phyloP scores from a whole-genome alignment of 2,329 filamentous ascomycete genomes.

The Zarea fungicola region DNA sequence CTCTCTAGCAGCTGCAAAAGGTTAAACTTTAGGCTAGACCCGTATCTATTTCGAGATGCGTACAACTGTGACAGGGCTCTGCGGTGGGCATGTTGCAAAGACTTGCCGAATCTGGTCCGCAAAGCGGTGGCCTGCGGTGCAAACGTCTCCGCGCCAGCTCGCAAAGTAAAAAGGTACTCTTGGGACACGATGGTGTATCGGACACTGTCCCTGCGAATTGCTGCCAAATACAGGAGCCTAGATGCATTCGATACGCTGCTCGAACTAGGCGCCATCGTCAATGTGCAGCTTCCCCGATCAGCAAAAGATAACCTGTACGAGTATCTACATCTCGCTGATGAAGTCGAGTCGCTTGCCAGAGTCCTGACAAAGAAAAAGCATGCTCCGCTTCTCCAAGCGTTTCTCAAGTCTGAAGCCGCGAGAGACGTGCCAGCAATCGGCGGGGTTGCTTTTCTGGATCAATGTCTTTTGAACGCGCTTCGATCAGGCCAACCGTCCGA shows the following conservation, averaged over 20 bases:
- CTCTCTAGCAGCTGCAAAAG: background rate
- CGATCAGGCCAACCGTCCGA: background rate
- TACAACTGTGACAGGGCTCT: conserved; percentile 1
- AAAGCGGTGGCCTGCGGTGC: background rate
- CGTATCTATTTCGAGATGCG: conserved; percentile 1
- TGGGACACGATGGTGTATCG: conserved; percentile 1
- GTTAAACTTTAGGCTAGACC: background rate
- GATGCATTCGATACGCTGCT: background rate
- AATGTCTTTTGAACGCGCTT: background rate
- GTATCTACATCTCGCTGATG: background rate
- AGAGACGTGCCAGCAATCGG: background rate
- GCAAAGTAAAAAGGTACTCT: background rate
- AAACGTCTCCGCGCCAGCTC: conserved; percentile 1
- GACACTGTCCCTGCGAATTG: conserved; percentile 1
- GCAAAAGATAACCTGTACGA: background rate
- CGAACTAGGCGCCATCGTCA: background rate
- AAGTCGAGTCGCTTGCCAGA: background rate
- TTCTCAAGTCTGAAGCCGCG: background rate
- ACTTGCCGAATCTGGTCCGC: background rate
- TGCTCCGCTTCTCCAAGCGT: background rate
- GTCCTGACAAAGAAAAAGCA: background rate
- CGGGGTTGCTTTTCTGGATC: background rate
- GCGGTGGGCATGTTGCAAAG: conserved; percentile 6
- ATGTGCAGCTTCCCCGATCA: background rate
- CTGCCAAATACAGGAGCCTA: background rate